Evolutionary conservation across 1,284 basidiomycete genomes (phyloP).

Genomic region (Boletellus sp.): DNA sequence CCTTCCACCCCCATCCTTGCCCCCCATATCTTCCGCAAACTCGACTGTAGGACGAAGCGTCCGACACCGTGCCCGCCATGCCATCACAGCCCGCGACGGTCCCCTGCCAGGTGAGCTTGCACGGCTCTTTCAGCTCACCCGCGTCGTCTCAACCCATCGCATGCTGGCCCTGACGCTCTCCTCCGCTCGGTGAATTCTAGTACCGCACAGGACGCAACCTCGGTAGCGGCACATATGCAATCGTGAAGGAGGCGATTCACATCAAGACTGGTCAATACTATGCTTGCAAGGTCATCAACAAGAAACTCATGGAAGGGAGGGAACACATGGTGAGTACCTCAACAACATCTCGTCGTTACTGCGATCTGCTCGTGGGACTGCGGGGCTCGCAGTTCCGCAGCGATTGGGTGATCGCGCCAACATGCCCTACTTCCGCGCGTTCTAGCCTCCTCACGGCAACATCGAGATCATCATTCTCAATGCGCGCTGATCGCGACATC

Average conservation of each 20-base stretch:
- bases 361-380: slow-evolving; percentile 8
- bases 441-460: background rate
- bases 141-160: slow-evolving; percentile 1
- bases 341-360: slow-evolving; percentile 6
- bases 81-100: slow-evolving; percentile 43
- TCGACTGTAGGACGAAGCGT: slow-evolving; percentile 14
- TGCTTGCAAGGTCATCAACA: slow-evolving; percentile 95
- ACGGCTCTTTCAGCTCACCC: background rate
- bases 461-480: slow-evolving; percentile 11
- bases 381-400: background rate
- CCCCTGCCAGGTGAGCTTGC: slow-evolving; percentile 54
- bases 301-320: slow-evolving; percentile 94
- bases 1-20: background rate
- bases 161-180: background rate
- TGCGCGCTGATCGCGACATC: slow-evolving; percentile 13
- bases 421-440: slow-evolving; percentile 1
- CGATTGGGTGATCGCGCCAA: slow-evolving; percentile 1
- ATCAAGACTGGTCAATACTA: slow-evolving; percentile 86
- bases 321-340: slow-evolving; percentile 71
- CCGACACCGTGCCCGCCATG: slow-evolving; percentile 18
- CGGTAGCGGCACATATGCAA: slow-evolving; percentile 89
- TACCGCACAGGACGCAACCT: slow-evolving; percentile 92
- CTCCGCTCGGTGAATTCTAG: slow-evolving; percentile 37
- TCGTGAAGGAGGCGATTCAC: slow-evolving; percentile 94
- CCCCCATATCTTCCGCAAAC: background rate